phyloP scores from a whole-genome alignment of 2,329 filamentous ascomycete species.

The Paradendryphiella salina region DNA sequence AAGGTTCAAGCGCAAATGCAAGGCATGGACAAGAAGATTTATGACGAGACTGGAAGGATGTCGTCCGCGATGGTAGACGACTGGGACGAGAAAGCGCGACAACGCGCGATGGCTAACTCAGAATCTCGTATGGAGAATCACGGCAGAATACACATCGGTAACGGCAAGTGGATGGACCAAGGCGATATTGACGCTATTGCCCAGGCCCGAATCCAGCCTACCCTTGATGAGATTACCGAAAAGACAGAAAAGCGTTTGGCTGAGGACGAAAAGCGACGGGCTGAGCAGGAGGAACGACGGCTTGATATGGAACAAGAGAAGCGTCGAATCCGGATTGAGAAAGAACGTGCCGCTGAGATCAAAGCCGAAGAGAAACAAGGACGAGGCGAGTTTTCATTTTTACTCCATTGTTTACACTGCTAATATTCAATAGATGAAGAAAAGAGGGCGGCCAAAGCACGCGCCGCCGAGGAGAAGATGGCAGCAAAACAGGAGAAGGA shows the following conservation, averaged over 20 bases:
- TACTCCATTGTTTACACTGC: background rate
- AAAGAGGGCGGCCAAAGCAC: constrained; percentile 53
- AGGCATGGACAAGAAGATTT: constrained; percentile 80
- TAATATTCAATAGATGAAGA: constrained; percentile 55
- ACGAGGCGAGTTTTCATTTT: constrained; percentile 57
- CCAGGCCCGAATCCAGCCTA: constrained; percentile 73
- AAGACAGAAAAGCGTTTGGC: constrained; percentile 74
- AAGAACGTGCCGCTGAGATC: constrained; percentile 52
- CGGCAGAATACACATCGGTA: constrained; percentile 70
- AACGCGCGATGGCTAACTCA: constrained; percentile 67
- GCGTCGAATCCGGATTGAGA: constrained; percentile 61
- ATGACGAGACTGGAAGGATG: constrained; percentile 73
- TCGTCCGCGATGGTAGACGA: constrained; percentile 69
- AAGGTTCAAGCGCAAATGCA: constrained; percentile 82
- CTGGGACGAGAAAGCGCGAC: constrained; percentile 77
- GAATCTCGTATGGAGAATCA: constrained; percentile 62
- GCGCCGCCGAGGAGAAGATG: constrained; percentile 57
- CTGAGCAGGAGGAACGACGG: constrained; percentile 63
- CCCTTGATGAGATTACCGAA: constrained; percentile 81
- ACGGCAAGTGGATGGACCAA: constrained; percentile 77
- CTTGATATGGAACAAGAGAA: constrained; percentile 68
- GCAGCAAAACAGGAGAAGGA: constrained; percentile 46
- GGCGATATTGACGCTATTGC: constrained; percentile 80
- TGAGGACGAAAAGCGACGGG: constrained; percentile 68
- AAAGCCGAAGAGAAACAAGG: constrained; percentile 53